These are phyloP conservation scores for Raphidocelis subcapitata DNA, from an alignment of 139 green algal species.

Conservation along the genomic window DNA sequence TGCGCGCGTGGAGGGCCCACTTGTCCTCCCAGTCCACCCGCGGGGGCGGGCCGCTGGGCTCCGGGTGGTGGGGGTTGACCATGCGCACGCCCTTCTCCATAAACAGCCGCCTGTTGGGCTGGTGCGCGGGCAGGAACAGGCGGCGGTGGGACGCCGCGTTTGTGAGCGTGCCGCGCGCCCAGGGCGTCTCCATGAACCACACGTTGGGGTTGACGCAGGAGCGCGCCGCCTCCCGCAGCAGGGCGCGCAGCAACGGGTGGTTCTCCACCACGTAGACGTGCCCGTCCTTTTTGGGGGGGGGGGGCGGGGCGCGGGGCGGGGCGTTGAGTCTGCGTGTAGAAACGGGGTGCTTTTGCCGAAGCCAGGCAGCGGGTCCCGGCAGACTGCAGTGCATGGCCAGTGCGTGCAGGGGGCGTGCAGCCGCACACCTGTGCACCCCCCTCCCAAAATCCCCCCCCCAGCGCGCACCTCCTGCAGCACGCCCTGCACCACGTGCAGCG, in stretches of 20 bases:
- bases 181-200: constrained; percentile 36
- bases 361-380: too few species aligned
- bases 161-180: constrained; percentile 23
- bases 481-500: constrained; percentile 13
- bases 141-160: constrained; percentile 8
- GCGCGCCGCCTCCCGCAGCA: constrained; percentile 37
- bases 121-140: constrained; percentile 22
- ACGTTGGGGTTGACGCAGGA: constrained; percentile 53
- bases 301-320: too few species aligned
- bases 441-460: too few species aligned
- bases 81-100: constrained; percentile 5
- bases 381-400: not conserved
- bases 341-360: not conserved
- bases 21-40: constrained; percentile 32
- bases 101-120: constrained; percentile 18
- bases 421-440: too few species aligned
- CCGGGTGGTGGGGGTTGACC: constrained; percentile 23
- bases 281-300: constrained; percentile 12
- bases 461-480: constrained; percentile 21
- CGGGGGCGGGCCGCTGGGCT: not conserved
- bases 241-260: constrained; percentile 35
- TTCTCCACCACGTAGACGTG: constrained; percentile 52
- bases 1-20: constrained; percentile 27
- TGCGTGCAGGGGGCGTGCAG: too few species aligned
- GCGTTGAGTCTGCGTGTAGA: too few species aligned